Evolutionary conservation across 768 basidiomycete genomes (phyloP).

Genomic region (Hirschioporus abietinus): DNA sequence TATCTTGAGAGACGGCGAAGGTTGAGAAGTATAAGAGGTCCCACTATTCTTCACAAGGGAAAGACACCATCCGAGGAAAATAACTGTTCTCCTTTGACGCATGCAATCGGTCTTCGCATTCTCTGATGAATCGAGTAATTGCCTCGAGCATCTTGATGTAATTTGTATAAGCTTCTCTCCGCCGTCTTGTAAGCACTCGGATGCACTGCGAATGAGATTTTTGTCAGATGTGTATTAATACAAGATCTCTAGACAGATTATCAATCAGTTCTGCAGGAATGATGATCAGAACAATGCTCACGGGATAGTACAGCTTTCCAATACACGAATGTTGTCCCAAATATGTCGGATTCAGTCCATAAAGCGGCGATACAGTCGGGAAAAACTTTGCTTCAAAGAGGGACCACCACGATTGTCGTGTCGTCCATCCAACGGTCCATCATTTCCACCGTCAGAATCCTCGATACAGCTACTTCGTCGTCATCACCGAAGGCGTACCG

Average conservation of each 20-base stretch:
- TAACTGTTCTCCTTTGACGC: no score
- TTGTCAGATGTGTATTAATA: not conserved
- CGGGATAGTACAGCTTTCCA: not conserved
- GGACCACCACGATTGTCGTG: conserved; percentile 40
- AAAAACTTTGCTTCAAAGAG: conserved; percentile 16
- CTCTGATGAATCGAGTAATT: no score
- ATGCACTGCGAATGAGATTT: not conserved
- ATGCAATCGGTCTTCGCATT: no score
- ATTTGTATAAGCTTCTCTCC: no score
- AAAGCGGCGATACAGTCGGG: no score
- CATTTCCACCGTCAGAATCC: conserved; percentile 44
- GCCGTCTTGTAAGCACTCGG: no score
- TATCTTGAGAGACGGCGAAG: no score
- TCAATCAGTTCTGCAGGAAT: not conserved
- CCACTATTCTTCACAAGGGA: no score
- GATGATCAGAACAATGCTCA: not conserved
- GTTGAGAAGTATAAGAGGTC: no score
- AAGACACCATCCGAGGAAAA: no score
- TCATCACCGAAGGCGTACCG: conserved; percentile 40
- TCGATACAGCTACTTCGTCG: conserved; percentile 33
- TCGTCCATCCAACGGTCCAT: conserved; percentile 48
- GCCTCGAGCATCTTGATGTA: no score
- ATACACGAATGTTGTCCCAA: not conserved
- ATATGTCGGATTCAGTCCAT: no score
- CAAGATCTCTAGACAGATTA: not conserved